Evolutionary conservation across 352 stramenopile genomes (phyloP).

Genomic region (Plasmopara viticola): DNA sequence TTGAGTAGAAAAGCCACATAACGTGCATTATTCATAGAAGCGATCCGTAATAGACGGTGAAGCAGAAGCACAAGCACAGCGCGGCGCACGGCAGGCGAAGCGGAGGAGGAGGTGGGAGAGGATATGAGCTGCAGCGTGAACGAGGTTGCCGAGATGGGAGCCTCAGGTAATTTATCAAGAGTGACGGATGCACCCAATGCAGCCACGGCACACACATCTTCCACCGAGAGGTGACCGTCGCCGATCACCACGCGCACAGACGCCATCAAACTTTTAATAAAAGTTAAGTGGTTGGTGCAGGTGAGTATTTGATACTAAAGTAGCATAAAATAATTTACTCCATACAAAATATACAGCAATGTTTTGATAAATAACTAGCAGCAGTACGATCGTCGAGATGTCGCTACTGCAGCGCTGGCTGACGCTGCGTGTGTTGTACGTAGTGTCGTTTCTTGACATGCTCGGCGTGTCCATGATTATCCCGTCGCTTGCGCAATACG

Average conservation of each 20-base stretch:
- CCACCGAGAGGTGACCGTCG: conserved; percentile 45
- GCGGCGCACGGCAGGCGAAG: conserved; percentile 16
- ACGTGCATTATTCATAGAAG: conserved; percentile 26
- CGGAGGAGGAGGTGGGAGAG: conserved; percentile 1
- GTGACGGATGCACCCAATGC: conserved; percentile 38
- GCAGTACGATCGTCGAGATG: no score
- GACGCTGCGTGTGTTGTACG: conserved; percentile 49
- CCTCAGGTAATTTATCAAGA: conserved; percentile 22
- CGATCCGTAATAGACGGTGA: conserved; percentile 39
- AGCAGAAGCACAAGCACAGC: conserved; percentile 37
- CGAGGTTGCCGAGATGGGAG: conserved; percentile 8
- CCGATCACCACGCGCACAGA: conserved; percentile 48
- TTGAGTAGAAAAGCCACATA: conserved; percentile 61
- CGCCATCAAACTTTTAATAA: conserved; percentile 15
- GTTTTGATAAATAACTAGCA: no score
- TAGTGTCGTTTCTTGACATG: conserved; percentile 79
- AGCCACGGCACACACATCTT: conserved; percentile 57
- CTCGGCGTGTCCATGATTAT: conserved; percentile 82
- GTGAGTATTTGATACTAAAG: no score
- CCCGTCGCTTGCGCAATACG: conserved; percentile 66
- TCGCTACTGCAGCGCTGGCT: conserved; percentile 17
- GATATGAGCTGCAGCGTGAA: conserved; percentile 9
- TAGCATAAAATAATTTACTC: no score
- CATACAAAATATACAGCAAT: no score
- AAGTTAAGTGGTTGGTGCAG: neutral